A percentile compares a stretch with the other conserved stretches of the same genome.
phyloP scores from a whole-genome alignment of 192 early-diverging fungal species.

The Paraglomus occultum region DNA sequence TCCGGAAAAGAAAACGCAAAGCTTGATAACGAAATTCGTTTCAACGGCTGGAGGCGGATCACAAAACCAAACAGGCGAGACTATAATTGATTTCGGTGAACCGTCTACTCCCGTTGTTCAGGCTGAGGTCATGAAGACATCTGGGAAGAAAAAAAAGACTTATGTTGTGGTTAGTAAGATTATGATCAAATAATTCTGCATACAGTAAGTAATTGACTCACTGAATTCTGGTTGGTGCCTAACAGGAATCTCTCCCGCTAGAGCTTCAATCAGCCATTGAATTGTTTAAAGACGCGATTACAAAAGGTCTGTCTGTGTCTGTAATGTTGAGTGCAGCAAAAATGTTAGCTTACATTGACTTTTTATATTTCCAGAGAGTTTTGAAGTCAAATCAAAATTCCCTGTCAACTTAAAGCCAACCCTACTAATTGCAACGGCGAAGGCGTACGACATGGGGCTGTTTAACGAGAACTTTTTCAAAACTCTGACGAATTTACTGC shows the following conservation, averaged over 20 bases:
- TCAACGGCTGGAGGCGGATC: too few species aligned
- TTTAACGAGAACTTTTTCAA: constrained; percentile 47
- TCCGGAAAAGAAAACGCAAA: too few species aligned
- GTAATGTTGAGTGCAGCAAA: too few species aligned
- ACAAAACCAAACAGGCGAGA: too few species aligned
- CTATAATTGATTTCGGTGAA: too few species aligned
- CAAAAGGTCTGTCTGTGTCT: not conserved
- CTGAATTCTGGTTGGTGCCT: not conserved
- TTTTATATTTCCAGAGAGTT: constrained; percentile 35
- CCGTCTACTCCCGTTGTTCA: not conserved
- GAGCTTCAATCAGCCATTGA: constrained; percentile 4
- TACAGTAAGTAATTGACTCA: not conserved
- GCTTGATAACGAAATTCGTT: too few species aligned
- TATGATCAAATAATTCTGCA: not conserved
- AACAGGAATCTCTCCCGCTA: not conserved
- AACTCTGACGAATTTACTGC: constrained; percentile 45
- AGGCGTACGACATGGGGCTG: constrained; percentile 33
- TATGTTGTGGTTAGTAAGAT: constrained; percentile 14
- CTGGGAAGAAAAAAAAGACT: constrained; percentile 21
- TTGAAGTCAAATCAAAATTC: constrained; percentile 50
- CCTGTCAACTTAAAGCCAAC: constrained; percentile 43
- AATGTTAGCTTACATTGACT: not conserved
- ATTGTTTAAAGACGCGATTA: not conserved
- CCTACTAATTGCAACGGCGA: constrained; percentile 32
- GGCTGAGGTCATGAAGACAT: constrained; percentile 1